Evolutionary conservation across 164 flowering plant species (phyloP).

Genomic region (Vitis labrusca): DNA sequence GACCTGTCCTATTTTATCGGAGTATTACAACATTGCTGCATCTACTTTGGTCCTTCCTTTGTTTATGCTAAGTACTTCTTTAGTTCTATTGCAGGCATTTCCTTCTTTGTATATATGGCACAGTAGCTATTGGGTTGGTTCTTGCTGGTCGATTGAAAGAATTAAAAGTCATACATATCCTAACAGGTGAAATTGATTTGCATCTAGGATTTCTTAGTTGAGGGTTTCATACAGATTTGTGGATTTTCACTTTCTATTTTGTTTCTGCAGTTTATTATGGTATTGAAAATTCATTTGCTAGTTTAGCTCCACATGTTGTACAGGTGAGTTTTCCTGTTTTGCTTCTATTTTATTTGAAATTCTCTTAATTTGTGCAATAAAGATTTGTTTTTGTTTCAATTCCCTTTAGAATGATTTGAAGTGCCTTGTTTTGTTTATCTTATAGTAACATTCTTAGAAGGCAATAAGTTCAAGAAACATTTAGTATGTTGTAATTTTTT

Average conservation of each 20-base stretch:
- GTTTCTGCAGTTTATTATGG: slow-evolving; percentile 81
- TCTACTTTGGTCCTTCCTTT: neutral
- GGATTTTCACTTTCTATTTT: slow-evolving; percentile 4
- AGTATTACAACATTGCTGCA: neutral
- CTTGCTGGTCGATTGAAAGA: slow-evolving; percentile 83
- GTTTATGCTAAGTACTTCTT: slow-evolving; percentile 7
- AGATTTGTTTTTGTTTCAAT: neutral
- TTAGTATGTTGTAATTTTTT: no score
- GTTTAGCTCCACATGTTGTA: slow-evolving; percentile 81
- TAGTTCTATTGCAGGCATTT: slow-evolving; percentile 75
- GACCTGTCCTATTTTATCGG: neutral
- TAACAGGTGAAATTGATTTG: slow-evolving; percentile 57
- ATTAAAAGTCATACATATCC: slow-evolving; percentile 53
- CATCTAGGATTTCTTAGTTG: slow-evolving; percentile 3
- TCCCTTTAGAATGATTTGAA: neutral
- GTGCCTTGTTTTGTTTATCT: no score
- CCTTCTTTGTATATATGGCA: slow-evolving; percentile 80
- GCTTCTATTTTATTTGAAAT: slow-evolving; percentile 4
- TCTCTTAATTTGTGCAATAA: neutral
- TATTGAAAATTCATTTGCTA: slow-evolving; percentile 65
- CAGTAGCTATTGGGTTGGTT: slow-evolving; percentile 62
- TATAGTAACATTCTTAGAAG: no score
- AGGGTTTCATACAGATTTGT: neutral
- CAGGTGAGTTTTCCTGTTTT: slow-evolving; percentile 49
- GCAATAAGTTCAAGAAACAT: no score